Evolutionary conservation across 352 stramenopile genomes (phyloP), one percentile per base, ranked within the genome.

Genomic region (Phytophthora multivora): DNA sequence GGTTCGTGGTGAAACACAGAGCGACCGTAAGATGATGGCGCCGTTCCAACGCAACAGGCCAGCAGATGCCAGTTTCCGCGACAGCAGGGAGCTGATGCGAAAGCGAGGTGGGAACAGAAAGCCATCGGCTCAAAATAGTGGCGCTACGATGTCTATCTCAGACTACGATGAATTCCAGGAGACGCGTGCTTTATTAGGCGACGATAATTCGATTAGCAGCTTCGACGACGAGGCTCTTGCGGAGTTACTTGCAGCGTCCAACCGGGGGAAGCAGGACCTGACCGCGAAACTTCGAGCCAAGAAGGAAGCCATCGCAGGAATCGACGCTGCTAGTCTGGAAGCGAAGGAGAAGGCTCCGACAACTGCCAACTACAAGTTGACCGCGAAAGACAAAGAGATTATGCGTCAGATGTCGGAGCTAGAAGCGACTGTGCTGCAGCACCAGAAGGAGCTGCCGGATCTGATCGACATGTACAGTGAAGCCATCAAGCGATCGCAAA

Each of bases 321-420:
- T 76, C 41, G 63, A 69, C 23, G 26, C 63, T 50, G 67, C 53
- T 2, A 71, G 54, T 58, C 35, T 71, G 10, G 33, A 57, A 7
- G 64, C 67, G 13, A 64, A 69, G 28, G 45, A 55, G 18, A 69
- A 69, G 23, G 54, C 40, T 51, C 41, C 21, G 23, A 65, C 52
- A 19, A 65, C 61, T 42, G 59, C 59, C 15, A 70, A 58, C n/a
- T 83, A 82, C 59, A 41, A 68, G 18, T 54, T 79, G 28, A 75
- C 68, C 2, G 57, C 65, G 36, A 66, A 46, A 51, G 78, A 83
- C 15, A 47, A 58, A 33, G 50, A 59, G 13, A 59, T 77, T 7
- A 86, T 88, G 74, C 59, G 49, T 1, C 53, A 79, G 15, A 80
- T 88, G 8, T 63, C 61, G 18, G 71, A 71, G 18, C 66, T 85